phyloP scores from a whole-genome alignment of 2,329 filamentous ascomycete species.

The Botryotinia narcissicola region DNA sequence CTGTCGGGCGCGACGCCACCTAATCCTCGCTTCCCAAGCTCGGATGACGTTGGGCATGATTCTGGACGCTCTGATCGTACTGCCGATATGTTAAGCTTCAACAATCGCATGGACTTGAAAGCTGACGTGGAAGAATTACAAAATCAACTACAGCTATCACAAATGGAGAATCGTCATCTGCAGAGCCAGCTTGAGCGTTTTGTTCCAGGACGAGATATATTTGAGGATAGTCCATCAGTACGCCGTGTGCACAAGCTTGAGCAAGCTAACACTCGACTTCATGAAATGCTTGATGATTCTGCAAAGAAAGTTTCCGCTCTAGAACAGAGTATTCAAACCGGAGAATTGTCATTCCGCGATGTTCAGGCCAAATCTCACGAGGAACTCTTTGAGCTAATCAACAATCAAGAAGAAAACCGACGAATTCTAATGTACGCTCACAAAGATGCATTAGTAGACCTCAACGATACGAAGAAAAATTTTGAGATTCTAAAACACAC shows the following conservation, averaged over 20 bases:
- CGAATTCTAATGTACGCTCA: conserved; percentile 79
- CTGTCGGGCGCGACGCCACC: conserved; percentile 78
- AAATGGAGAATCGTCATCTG: conserved; percentile 93
- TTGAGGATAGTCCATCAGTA: conserved; percentile 75
- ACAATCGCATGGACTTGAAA: conserved; percentile 86
- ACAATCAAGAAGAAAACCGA: conserved; percentile 87
- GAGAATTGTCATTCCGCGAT: conserved; percentile 84
- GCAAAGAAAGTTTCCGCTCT: conserved; percentile 86
- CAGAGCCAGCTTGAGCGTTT: conserved; percentile 78
- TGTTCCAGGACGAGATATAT: conserved; percentile 59
- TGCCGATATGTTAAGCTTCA: conserved; percentile 77
- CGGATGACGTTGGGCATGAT: conserved; percentile 62
- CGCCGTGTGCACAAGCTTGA: conserved; percentile 87
- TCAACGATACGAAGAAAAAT: conserved; percentile 80
- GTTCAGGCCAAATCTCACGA: conserved; percentile 92
- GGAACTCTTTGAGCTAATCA: conserved; percentile 88
- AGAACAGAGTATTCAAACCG: conserved; percentile 81
- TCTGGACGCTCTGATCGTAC: conserved; percentile 83
- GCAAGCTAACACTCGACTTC: conserved; percentile 83
- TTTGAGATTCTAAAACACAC: conserved; percentile 85
- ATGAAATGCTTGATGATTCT: conserved; percentile 93
- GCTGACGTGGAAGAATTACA: conserved; percentile 88
- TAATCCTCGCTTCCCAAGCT: conserved; percentile 65
- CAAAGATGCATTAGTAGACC: conserved; percentile 79
- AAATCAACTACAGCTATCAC: conserved; percentile 87